Percentiles rank a stretch among this genome's conserved stretches.
Conservation (phyloP, 2,329 filamentous ascomycete genomes). For the Colletotrichum liaoningense region DNA sequence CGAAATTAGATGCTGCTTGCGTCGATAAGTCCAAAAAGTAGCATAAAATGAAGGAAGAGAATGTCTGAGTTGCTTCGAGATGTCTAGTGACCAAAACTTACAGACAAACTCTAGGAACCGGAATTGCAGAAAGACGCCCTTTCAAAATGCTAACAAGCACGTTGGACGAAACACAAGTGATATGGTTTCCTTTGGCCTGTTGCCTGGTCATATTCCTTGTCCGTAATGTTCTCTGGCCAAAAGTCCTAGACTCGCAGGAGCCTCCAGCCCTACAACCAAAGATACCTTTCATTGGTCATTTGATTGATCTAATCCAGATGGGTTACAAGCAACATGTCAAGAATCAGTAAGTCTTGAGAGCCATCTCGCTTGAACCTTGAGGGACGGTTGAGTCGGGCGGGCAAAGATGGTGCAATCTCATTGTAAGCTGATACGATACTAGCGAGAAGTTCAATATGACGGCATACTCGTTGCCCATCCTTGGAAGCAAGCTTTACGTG, state of each 20-base stretch:
- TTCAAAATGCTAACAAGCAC: background rate
- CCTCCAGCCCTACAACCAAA: conserved; percentile 52
- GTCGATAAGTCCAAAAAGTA: no score
- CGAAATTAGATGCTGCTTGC: no score
- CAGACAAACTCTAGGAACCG: background rate
- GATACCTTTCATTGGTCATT: conserved; percentile 58
- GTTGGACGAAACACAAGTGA: background rate
- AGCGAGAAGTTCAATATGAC: conserved; percentile 17
- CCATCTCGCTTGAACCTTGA: no score
- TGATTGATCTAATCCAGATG: conserved; percentile 52
- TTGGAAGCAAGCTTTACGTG: conserved; percentile 55
- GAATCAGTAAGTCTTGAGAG: background rate
- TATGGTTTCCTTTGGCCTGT: background rate
- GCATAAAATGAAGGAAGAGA: background rate
- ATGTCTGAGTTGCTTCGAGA: background rate
- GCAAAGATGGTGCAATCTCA: background rate
- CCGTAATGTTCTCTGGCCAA: background rate
- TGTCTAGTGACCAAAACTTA: no score
- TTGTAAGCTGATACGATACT: background rate
- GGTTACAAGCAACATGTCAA: background rate
- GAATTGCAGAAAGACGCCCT: background rate
- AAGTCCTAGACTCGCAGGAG: conserved; percentile 45
- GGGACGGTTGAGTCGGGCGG: background rate
- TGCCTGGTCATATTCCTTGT: background rate
- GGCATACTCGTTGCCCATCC: conserved; percentile 57